phyloP scores from a whole-genome alignment of 768 basidiomycete species.

The Tricholoma furcatifolium region DNA sequence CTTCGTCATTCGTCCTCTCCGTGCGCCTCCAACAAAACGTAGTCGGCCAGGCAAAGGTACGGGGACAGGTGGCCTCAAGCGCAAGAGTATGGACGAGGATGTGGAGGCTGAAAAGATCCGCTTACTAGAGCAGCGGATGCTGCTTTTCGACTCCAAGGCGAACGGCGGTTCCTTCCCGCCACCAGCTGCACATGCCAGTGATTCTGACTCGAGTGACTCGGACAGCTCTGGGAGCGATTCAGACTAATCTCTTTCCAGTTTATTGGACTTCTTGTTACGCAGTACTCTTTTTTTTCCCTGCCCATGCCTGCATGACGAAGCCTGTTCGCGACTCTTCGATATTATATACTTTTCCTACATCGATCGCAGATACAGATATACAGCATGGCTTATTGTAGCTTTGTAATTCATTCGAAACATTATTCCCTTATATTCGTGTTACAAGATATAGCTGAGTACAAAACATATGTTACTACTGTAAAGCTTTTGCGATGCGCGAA shows the following conservation, averaged over 20 bases:
- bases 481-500: background rate
- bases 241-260: slow-evolving; percentile 48
- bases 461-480: background rate
- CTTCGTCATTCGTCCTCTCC: slow-evolving; percentile 82
- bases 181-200: slow-evolving; percentile 53
- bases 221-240: slow-evolving; percentile 86
- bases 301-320: slow-evolving; percentile 10
- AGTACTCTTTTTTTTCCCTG: slow-evolving; percentile 8
- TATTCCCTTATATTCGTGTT: slow-evolving; percentile 12
- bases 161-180: slow-evolving; percentile 34
- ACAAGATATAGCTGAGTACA: slow-evolving; percentile 3
- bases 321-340: slow-evolving; percentile 9
- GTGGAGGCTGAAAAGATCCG: slow-evolving; percentile 95
- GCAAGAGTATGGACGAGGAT: slow-evolving; percentile 97
- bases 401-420: slow-evolving; percentile 36
- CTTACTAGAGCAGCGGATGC: slow-evolving; percentile 84
- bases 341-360: slow-evolving; percentile 39
- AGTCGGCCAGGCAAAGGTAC: slow-evolving; percentile 72
- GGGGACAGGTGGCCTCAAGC: slow-evolving; percentile 86
- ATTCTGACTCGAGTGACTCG: slow-evolving; percentile 77
- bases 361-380: slow-evolving; percentile 31
- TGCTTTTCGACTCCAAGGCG: slow-evolving; percentile 69
- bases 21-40: slow-evolving; percentile 64
- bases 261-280: slow-evolving; percentile 15
- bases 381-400: slow-evolving; percentile 43